A percentile compares a stretch with the other conserved stretches of the same genome.
phyloP scores from a whole-genome alignment of 306 rosid species.

The Quillaja saponaria region DNA sequence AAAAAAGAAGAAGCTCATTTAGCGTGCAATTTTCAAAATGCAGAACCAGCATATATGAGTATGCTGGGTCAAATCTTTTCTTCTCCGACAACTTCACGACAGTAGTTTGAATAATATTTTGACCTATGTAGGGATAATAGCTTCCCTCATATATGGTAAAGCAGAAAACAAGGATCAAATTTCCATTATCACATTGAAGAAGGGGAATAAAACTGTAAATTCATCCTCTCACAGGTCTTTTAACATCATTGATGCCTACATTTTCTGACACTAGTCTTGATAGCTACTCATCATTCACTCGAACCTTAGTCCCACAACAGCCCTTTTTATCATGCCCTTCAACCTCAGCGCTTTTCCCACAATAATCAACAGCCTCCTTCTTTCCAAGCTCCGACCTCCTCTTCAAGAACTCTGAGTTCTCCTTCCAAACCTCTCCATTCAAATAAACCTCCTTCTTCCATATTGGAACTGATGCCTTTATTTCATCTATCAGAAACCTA shows the following conservation, averaged over 20 bases:
- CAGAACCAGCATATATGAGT: no score
- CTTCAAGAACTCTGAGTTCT: constrained; percentile 78
- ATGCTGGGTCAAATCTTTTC: no score
- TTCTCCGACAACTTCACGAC: no score
- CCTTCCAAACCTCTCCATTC: constrained; percentile 97
- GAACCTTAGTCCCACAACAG: constrained; percentile 65
- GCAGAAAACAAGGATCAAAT: background rate
- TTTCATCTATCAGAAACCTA: constrained; percentile 73
- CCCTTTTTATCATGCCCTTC: constrained; percentile 39
- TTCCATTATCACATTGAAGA: background rate
- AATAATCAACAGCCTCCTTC: constrained; percentile 32
- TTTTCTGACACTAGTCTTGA: background rate
- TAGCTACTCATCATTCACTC: constrained; percentile 45
- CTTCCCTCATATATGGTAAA: background rate
- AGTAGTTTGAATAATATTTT: no score
- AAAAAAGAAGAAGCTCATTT: no score
- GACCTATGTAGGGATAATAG: background rate
- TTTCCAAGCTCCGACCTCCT: constrained; percentile 59
- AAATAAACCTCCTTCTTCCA: constrained; percentile 94
- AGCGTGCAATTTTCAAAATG: no score
- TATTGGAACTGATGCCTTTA: constrained; percentile 85
- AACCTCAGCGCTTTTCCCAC: constrained; percentile 31
- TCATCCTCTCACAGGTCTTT: background rate
- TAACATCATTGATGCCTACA: constrained; percentile 14
- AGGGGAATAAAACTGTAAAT: background rate